Base-by-base conservation (phyloP, 345 rosid genomes). In the Passiflora organensis region DNA sequence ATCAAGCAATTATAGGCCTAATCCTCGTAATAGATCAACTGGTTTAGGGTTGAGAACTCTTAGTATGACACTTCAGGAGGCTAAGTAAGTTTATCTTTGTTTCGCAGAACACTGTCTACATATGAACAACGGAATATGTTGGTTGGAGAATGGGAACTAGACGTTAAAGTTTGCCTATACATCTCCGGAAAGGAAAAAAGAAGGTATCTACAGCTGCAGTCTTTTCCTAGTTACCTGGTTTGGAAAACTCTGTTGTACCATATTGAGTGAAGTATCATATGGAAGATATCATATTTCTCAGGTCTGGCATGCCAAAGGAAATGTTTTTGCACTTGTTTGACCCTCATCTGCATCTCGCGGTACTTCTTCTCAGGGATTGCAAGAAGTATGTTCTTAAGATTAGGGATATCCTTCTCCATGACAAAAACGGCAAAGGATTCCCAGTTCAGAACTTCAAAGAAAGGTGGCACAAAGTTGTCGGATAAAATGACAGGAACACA, bases 401-500 rank as follows among this genome's bases (percentile, higher is more conserved):
- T 72, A 5, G 88, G 85, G 51, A 91, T 78, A 32, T 91, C 98
- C 72, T 81, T 84, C 93, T 88, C 96, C 74, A 72, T 32, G 41
- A 91, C 73, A 42, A 91, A 88, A 17, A 91, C 79, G 0, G 98
- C 84, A 55, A 91, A 91, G 1, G 96, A 85, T 72, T 91, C 95
- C 98, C 98, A 88, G 62, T 88, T 77, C 73, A 85, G 48, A 28
- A 82, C 76, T 54, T 87, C 95, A 0, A 83, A 78, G 63, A 91
- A 91, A 0, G 98, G 96, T 36, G 98, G 96, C 54, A 91, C 83
- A 6, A 73, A 91, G 68, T 91, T 86, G 77, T 91, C 95, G 0
- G 98, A 91, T 71, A 91, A 85, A 51, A 91, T 85, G 46, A 91
- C 96, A 0, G 98, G 98, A 56, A 91, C 90, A 50, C 98, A 91